Percentiles rank a stretch among this genome's conserved stretches.
These are phyloP conservation scores for Tolypocladium tundrense DNA, from an alignment of 2,329 filamentous ascomycete species.

Conservation along the genomic window DNA sequence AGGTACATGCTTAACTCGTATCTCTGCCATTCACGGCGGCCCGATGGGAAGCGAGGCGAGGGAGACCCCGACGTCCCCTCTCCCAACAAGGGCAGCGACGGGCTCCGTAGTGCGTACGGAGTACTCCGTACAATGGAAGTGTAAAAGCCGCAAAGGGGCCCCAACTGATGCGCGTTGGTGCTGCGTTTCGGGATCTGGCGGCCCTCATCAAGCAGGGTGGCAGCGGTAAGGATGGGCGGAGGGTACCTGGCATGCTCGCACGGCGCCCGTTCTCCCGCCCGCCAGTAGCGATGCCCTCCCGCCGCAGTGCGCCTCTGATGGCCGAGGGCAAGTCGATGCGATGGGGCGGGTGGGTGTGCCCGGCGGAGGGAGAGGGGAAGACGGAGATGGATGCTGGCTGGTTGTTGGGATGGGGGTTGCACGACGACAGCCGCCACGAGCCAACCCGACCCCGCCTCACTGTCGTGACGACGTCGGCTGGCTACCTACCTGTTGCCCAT, in stretches of 20 bases:
- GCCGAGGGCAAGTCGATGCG: background rate
- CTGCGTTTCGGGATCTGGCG: background rate
- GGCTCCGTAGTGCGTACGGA: too few relatives aligned
- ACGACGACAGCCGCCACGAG: background rate
- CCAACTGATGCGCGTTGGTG: background rate
- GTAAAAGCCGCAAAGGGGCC: background rate
- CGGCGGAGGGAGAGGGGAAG: background rate
- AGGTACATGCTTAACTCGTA: background rate
- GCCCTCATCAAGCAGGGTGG: background rate
- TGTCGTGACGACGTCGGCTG: background rate
- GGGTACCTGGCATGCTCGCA: slow-evolving; percentile 5
- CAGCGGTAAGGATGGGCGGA: background rate
- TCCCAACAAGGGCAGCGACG: background rate
- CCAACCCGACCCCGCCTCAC: background rate
- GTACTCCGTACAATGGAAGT: background rate
- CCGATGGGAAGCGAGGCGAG: background rate
- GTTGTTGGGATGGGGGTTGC: background rate
- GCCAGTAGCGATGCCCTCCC: background rate
- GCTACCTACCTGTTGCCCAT: background rate
- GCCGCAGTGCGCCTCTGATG: background rate
- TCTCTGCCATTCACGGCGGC: background rate
- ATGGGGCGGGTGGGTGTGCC: background rate
- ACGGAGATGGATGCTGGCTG: background rate
- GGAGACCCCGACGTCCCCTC: background rate
- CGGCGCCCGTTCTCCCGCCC: background rate